Base-by-base conservation (phyloP, 768 basidiomycete species). In the Termitomyces sp. region DNA sequence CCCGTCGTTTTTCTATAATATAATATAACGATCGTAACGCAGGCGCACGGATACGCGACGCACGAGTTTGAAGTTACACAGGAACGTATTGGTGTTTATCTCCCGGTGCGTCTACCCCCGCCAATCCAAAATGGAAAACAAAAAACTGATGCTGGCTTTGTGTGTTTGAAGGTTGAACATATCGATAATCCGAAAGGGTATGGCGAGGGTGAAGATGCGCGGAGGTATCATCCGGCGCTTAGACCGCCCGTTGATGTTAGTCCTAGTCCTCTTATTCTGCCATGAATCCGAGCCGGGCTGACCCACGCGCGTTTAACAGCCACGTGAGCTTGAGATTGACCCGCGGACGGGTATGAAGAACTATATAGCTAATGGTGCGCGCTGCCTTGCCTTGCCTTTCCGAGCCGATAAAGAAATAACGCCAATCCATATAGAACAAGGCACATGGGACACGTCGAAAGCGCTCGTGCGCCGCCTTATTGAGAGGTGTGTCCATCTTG, bases 121-220 rank as follows among this genome's bases (percentile, higher is more conserved):
- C 10, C 30, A 4, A 4, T 28, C 28, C 3, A 28, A 28, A 8
- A 3, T 8, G 8, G 8, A 28, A 8, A 28, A 4, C 5, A 32
- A 32, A 2, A 32, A 32, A 32, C 30, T 32, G 8, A 32, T 1
- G 9, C n/a, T n/a, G n/a, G n/a, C n/a, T n/a, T n/a, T n/a, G 30
- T 9, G 9, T 9, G 5, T 8, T 28, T 28, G n/a, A 44, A 89
- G 85, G 81, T 79, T 0, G 89, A 94, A 68, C 93, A 96, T 67
- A 94, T 94, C 64, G 93, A 96, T 67, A 96, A 96, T 64, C 93
- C 92, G 2, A 91, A 89, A 68, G 92, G 91, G 12, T 95, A 94
- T 63, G 91, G 88, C 0, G 85, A 84, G 17, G 88, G 87, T 27
- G 85, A 91, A 68, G 93, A 98, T 68, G 82, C 94, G 0, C 77